These are phyloP conservation scores for Globisporangium nodosum DNA, from an alignment of 352 stramenopile genomes.

Conservation along the genomic window DNA sequence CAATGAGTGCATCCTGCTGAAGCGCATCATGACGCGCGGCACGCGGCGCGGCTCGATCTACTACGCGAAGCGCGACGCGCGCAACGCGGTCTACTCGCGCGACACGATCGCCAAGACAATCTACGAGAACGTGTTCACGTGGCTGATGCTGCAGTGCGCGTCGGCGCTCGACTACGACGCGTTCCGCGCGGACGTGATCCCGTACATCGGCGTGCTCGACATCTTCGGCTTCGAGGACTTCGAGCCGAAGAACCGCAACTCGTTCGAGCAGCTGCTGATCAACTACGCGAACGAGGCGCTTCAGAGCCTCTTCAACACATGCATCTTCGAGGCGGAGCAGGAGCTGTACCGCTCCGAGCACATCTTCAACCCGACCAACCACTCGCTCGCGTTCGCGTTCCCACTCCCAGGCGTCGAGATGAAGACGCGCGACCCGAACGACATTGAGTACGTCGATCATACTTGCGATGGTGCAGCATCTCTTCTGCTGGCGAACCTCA, in stretches of 20 bases:
- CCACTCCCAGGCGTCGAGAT: slow-evolving; percentile 32
- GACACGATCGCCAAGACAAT: slow-evolving; percentile 89
- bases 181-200: slow-evolving; percentile 69
- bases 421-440: slow-evolving; percentile 26
- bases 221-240: slow-evolving; percentile 93
- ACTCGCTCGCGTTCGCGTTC: slow-evolving; percentile 76
- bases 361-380: slow-evolving; percentile 80
- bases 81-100: slow-evolving; percentile 70
- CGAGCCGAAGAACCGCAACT: slow-evolving; percentile 85
- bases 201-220: slow-evolving; percentile 89
- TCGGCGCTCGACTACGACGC: slow-evolving; percentile 77
- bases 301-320: slow-evolving; percentile 87
- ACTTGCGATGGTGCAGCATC: neutral
- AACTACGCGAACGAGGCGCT: slow-evolving; percentile 92
- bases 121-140: slow-evolving; percentile 86
- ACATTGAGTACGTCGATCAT: slow-evolving; percentile 22
- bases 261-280: slow-evolving; percentile 90
- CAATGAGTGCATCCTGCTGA: slow-evolving; percentile 67
- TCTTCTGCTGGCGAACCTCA: neutral
- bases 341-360: slow-evolving; percentile 78
- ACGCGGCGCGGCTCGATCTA: slow-evolving; percentile 74
- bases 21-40: slow-evolving; percentile 74
- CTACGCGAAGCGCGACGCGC: slow-evolving; percentile 55
- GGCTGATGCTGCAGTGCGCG: slow-evolving; percentile 83
- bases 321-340: slow-evolving; percentile 84